Conservation (phyloP, 225 moss, liverwort and hornwort genomes). For the Anthoceros angustus region DNA sequence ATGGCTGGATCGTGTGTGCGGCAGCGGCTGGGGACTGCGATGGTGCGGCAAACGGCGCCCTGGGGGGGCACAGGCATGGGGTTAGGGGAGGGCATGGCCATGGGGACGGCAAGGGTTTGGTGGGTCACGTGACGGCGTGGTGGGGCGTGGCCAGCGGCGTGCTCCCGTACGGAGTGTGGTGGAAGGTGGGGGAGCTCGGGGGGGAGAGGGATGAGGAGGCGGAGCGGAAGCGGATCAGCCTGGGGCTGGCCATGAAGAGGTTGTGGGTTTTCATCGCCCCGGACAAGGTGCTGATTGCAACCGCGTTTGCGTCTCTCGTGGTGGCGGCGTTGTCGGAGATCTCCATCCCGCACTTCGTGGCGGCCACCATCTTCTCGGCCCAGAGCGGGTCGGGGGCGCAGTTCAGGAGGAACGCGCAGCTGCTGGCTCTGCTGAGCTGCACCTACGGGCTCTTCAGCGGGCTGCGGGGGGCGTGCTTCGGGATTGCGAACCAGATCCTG, state of each 20-base stretch:
- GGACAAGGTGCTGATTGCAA: neutral
- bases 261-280: conserved; percentile 1
- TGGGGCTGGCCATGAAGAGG: neutral
- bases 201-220: neutral
- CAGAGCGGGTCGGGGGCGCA: conserved; percentile 49
- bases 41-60: neutral
- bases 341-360: conserved; percentile 95
- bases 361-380: conserved; percentile 92
- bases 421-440: conserved; percentile 71
- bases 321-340: conserved; percentile 77
- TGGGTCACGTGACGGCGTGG: neutral
- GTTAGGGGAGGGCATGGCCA: neutral
- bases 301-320: neutral
- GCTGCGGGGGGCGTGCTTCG: conserved; percentile 87
- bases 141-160: neutral
- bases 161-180: neutral
- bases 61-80: neutral
- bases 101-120: neutral
- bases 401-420: conserved; percentile 59
- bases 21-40: too few relatives aligned
- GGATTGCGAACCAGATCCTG: conserved; percentile 90
- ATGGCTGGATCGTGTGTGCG: neutral
- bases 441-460: conserved; percentile 93
- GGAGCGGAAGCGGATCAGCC: neutral
- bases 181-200: neutral